Evolutionary conservation across 129 eudicot species (phyloP).

Genomic region (Dittrichia graveolens): DNA sequence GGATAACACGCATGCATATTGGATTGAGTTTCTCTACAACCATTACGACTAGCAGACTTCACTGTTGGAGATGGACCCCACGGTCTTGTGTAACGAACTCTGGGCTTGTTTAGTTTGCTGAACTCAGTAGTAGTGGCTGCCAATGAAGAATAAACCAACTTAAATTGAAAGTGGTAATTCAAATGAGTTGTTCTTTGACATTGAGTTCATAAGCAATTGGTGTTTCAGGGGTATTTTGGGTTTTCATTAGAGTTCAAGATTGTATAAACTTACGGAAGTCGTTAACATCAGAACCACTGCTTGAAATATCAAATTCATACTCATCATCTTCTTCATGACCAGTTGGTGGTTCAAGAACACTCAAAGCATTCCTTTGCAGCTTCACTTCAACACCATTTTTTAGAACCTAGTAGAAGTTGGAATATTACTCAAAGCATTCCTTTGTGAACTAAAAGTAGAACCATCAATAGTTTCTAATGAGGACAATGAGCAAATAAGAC

Average conservation of each 20-base stretch:
- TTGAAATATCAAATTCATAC: conserved; percentile 72
- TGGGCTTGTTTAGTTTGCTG: conserved; percentile 75
- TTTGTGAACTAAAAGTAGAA: conserved; percentile 17
- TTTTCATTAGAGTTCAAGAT: neutral
- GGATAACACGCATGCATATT: conserved; percentile 45
- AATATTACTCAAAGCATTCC: neutral
- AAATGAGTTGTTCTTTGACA: neutral
- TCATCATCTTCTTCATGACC: conserved; percentile 95
- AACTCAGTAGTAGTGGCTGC: conserved; percentile 69
- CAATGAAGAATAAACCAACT: conserved; percentile 5
- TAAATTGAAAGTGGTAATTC: neutral
- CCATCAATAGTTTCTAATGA: conserved; percentile 1
- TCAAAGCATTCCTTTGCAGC: conserved; percentile 93
- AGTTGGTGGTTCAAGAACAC: conserved; percentile 97
- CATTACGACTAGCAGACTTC: conserved; percentile 56
- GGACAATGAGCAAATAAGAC: conserved; percentile 15
- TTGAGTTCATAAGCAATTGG: neutral
- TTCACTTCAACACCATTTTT: conserved; percentile 98
- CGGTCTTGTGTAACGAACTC: conserved; percentile 67
- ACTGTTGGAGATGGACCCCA: conserved; percentile 68
- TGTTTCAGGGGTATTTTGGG: neutral
- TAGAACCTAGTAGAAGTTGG: conserved; percentile 56
- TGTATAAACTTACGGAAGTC: conserved; percentile 59
- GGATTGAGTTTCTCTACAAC: conserved; percentile 55
- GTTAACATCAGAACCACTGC: conserved; percentile 73